phyloP scores from a whole-genome alignment of 805 yeast genomes.

The Candida michaelii region DNA sequence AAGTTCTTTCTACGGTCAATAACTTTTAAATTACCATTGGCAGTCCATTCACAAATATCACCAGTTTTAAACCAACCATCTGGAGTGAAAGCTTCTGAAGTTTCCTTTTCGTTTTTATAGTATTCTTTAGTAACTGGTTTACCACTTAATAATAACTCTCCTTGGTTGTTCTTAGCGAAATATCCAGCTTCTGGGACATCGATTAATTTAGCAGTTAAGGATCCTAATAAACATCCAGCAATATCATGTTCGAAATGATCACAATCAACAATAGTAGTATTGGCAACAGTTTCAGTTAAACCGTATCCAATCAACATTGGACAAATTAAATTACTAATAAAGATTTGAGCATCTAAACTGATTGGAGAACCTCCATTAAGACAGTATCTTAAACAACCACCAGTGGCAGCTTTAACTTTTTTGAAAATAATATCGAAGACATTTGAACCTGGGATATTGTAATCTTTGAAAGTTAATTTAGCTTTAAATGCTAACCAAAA shows the following conservation, averaged over 20 bases:
- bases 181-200: constrained; percentile 93
- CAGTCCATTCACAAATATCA: constrained; percentile 92
- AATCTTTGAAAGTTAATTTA: constrained; percentile 61
- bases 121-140: constrained; percentile 71
- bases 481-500: constrained; percentile 88
- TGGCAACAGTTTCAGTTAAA: constrained; percentile 93
- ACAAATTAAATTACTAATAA: constrained; percentile 70
- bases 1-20: constrained; percentile 95
- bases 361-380: constrained; percentile 95
- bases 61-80: constrained; percentile 97
- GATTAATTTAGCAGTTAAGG: constrained; percentile 82
- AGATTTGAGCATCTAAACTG: constrained; percentile 76
- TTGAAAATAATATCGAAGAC: constrained; percentile 80
- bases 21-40: constrained; percentile 73
- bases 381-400: constrained; percentile 73
- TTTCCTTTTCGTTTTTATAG: constrained; percentile 81
- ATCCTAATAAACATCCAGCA: constrained; percentile 80
- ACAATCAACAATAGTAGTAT: constrained; percentile 69
- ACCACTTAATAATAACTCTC: constrained; percentile 86
- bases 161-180: constrained; percentile 85
- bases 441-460: constrained; percentile 72
- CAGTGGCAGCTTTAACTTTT: constrained; percentile 90
- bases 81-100: constrained; percentile 66
- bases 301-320: constrained; percentile 96
- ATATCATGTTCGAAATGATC: constrained; percentile 66